Evolutionary conservation across 768 basidiomycete genomes (phyloP), one percentile per base, ranked within the genome.

Genomic region (Lentinula raphanica): DNA sequence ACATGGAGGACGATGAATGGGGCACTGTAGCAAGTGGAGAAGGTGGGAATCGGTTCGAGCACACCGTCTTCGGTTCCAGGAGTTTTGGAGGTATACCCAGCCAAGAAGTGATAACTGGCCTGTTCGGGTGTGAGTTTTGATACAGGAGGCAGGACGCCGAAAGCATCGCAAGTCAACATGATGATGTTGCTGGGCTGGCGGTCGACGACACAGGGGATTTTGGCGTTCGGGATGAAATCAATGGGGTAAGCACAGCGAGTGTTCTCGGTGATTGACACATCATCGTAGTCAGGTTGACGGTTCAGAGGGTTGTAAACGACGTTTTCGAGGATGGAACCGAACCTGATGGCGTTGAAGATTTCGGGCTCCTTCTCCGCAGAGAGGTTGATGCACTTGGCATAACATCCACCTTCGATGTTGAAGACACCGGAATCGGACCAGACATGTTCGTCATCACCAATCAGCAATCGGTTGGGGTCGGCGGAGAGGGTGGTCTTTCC

Each of bases 341-440:
- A 99, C 62, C 84, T 82, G 76, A 99, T 96, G 58, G 97, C 97
- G 67, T 85, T 88, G 82, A 75, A 96, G 69, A 99, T 99, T 71
- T 98, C 97, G 54, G 97, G 97, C 69, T 99, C 97, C 80, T 98
- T 98, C 75, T 97, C 92, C 23, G 86, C 85, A 40, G 94, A 94
- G 60, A 99, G 86, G 79, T 97, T 97, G 79, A 98, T 90, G 72
- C 86, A 88, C 77, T 99, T 98, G 73, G 97, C 97, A 71, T 98
- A 99, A 75, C 97, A 99, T 50, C 97, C 97, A 62, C 97, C 97
- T 69, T 99, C 97, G 68, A 99, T 99, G 82, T 98, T 98, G 86
- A 99, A 99, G 60, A 99, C 96, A 68, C 97, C 97, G 17, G 81
- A 88, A 74, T 99, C 97, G 15, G 93, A 94, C 97, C 97, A 99